phyloP scores from a whole-genome alignment of 371 early-diverging fungal genomes.

The Polyrhizophydium stewartii region DNA sequence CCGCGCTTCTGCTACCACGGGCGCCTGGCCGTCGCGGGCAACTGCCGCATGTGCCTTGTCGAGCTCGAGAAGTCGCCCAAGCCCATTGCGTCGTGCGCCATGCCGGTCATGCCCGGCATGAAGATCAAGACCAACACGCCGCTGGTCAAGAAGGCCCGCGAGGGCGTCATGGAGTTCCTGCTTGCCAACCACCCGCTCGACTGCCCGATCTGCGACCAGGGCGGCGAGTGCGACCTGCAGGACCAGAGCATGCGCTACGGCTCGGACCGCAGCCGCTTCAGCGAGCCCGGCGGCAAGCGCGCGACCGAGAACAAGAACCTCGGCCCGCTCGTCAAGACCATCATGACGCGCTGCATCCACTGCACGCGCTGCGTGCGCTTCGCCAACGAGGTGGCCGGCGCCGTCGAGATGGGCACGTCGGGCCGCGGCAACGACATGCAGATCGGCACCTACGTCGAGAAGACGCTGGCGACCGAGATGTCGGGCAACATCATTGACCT shows the following conservation, averaged over 20 bases:
- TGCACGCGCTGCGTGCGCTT: slow-evolving; percentile 98
- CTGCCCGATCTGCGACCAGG: slow-evolving; percentile 97
- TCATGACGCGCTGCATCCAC: slow-evolving; percentile 98
- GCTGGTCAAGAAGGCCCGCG: slow-evolving; percentile 94
- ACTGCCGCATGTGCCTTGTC: slow-evolving; percentile 98
- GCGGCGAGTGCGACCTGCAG: slow-evolving; percentile 98
- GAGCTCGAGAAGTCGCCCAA: slow-evolving; percentile 95
- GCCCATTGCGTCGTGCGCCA: slow-evolving; percentile 94
- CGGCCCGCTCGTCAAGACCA: slow-evolving; percentile 93
- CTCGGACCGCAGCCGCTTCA: slow-evolving; percentile 87
- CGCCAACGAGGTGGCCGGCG: slow-evolving; percentile 96
- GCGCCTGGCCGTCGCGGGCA: slow-evolving; percentile 93
- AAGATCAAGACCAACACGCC: slow-evolving; percentile 91
- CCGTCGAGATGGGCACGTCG: slow-evolving; percentile 90
- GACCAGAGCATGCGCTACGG: slow-evolving; percentile 97
- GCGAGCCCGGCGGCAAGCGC: slow-evolving; percentile 83
- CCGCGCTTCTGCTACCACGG: slow-evolving; percentile 98
- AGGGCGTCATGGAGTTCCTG: slow-evolving; percentile 97
- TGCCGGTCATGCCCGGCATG: slow-evolving; percentile 97
- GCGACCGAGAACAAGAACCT: slow-evolving; percentile 96
- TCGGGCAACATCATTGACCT: slow-evolving; percentile 96
- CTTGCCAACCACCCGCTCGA: slow-evolving; percentile 97
- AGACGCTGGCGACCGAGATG: slow-evolving; percentile 88
- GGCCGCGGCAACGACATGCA: slow-evolving; percentile 98
- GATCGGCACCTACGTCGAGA: slow-evolving; percentile 93